phyloP scores from a whole-genome alignment of 495 filamentous ascomycete genomes.

The Pyronema omphalodes region DNA sequence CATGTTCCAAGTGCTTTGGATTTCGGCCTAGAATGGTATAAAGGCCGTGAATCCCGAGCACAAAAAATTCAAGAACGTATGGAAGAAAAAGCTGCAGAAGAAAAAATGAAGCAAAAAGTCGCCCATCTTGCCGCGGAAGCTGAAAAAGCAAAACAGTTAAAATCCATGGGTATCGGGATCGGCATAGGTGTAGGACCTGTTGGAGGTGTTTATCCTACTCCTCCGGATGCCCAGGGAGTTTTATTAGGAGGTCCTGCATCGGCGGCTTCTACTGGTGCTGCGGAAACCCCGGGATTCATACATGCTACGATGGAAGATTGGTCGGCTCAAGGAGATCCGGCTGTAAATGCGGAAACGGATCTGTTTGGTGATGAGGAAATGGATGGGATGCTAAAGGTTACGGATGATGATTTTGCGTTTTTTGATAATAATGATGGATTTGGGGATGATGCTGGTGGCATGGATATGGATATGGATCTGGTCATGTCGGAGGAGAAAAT shows the following conservation, averaged over 20 bases:
- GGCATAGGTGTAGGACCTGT: neutral
- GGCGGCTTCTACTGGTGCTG: neutral
- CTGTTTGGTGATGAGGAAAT: conserved; percentile 21
- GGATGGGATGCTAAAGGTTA: conserved; percentile 19
- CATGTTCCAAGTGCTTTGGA: conserved; percentile 15
- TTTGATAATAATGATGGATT: conserved; percentile 17
- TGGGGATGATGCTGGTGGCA: conserved; percentile 9
- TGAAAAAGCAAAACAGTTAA: neutral
- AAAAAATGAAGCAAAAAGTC: conserved; percentile 6
- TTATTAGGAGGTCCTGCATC: neutral
- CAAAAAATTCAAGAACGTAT: conserved; percentile 8
- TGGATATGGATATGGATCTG: conserved; percentile 14
- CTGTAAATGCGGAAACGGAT: conserved; percentile 10
- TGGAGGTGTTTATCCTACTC: conserved; percentile 20
- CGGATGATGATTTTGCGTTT: conserved; percentile 23
- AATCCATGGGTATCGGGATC: no score
- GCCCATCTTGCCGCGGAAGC: neutral
- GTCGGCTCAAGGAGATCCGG: no score
- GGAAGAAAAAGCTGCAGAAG: conserved; percentile 15
- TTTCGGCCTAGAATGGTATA: conserved; percentile 21
- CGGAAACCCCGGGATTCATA: neutral
- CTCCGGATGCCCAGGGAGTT: conserved; percentile 10
- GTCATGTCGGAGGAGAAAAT: conserved; percentile 3
- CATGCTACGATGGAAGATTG: no score
- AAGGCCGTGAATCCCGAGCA: conserved; percentile 10